These are phyloP conservation scores for Globisporangium cylindrosporum DNA, from an alignment of 352 stramenopile species.

Conservation along the genomic window DNA sequence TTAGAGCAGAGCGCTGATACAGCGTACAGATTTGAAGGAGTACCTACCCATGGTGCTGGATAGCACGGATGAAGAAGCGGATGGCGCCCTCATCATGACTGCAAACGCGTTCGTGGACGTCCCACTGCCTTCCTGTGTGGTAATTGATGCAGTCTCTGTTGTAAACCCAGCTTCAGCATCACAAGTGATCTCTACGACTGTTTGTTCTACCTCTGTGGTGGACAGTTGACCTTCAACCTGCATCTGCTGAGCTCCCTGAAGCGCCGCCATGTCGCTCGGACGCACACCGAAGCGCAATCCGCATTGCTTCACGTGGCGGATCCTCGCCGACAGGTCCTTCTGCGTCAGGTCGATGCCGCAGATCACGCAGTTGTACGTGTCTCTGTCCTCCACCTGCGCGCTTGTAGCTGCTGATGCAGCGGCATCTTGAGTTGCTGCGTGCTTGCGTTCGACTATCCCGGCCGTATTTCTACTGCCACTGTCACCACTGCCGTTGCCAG, in stretches of 20 bases:
- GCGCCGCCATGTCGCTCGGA: constrained; percentile 38
- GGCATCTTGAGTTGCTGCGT: neutral
- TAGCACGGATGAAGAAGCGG: constrained; percentile 12
- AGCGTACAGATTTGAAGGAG: neutral
- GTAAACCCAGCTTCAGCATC: constrained; percentile 6
- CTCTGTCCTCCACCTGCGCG: neutral
- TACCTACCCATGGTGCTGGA: constrained; percentile 13
- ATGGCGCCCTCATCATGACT: constrained; percentile 54
- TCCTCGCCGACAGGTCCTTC: constrained; percentile 38
- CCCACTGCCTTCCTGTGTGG: neutral
- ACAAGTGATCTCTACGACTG: neutral
- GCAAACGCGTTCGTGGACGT: constrained; percentile 40
- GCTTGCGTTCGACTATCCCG: neutral
- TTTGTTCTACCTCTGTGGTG: neutral
- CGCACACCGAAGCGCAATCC: constrained; percentile 65
- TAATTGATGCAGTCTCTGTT: neutral
- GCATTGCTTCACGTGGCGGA: constrained; percentile 80
- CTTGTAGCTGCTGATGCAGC: neutral
- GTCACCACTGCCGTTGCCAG: neutral
- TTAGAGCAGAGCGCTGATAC: neutral
- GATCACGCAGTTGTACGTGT: constrained; percentile 60
- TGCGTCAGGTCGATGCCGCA: constrained; percentile 52
- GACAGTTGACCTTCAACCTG: constrained; percentile 7
- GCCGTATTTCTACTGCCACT: neutral
- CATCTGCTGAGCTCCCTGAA: constrained; percentile 13